Percentiles rank a stretch among this genome's conserved stretches.
Conservation (phyloP, 169 alveolate genomes). For the Sarcocystis neurona region DNA sequence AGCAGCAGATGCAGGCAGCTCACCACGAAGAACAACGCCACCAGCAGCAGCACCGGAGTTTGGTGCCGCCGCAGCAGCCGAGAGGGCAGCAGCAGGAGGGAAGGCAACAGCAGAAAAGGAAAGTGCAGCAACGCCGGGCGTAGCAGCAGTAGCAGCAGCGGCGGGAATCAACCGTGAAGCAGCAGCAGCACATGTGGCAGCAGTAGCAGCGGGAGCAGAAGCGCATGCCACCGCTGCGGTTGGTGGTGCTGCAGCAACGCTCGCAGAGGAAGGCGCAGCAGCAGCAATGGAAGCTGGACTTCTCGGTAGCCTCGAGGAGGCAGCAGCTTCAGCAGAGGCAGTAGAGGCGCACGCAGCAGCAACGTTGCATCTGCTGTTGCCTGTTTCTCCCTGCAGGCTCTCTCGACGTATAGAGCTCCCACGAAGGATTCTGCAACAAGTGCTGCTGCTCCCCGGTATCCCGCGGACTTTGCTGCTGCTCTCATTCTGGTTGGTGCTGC, state of each 20-base stretch:
- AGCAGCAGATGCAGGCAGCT: too few relatives aligned
- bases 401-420: not conserved
- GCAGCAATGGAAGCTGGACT: too few relatives aligned
- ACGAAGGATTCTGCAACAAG: not conserved
- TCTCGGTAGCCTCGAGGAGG: too few relatives aligned
- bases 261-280: conserved; percentile 9
- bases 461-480: conserved; percentile 20
- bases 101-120: too few relatives aligned
- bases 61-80: not conserved
- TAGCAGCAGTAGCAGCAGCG: conserved; percentile 1
- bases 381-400: not conserved
- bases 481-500: not conserved
- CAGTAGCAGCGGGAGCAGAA: conserved; percentile 6
- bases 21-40: too few relatives aligned
- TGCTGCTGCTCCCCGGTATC: not conserved
- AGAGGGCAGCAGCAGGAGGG: not conserved
- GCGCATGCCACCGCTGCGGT: not conserved
- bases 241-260: not conserved
- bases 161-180: too few relatives aligned
- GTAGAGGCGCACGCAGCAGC: not conserved
- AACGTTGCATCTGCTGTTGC: too few relatives aligned
- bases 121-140: too few relatives aligned
- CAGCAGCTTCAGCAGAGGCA: too few relatives aligned
- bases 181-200: too few relatives aligned
- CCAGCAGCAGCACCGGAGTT: not conserved